A percentile compares a stretch with the other conserved stretches of the same genome.
Evolutionary conservation across 108 stramenopile genomes (phyloP).

Genomic region (Cyclostephanos tholiformis): DNA sequence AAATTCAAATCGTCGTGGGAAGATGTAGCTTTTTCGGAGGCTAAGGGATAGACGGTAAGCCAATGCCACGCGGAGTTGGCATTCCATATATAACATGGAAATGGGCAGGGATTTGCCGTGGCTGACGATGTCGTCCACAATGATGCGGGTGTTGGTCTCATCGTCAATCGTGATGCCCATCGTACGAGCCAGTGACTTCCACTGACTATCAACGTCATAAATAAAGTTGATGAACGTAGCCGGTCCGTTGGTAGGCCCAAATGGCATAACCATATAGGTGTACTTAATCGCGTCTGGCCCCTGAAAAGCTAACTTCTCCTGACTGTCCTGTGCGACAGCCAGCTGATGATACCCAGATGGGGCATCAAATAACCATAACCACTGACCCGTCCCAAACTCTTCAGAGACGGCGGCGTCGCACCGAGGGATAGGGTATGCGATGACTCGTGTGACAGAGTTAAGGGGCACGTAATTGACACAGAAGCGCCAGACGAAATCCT

Average conservation of each 20-base stretch:
- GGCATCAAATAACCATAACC: background rate
- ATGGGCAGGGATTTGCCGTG: background rate
- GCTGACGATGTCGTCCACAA: slow-evolving; percentile 11
- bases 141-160: slow-evolving; percentile 16
- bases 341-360: background rate
- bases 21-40: slow-evolving; percentile 5
- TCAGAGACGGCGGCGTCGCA: background rate
- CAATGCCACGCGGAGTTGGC: slow-evolving; percentile 4
- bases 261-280: background rate
- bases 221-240: slow-evolving; percentile 16
- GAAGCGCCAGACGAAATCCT: slow-evolving; percentile 4
- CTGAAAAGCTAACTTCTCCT: background rate
- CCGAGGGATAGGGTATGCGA: slow-evolving; percentile 6
- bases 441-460: background rate
- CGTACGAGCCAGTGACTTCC: slow-evolving; percentile 6
- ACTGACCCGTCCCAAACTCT: background rate
- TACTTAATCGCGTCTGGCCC: background rate
- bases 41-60: background rate
- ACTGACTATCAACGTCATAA: slow-evolving; percentile 4
- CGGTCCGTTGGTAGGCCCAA: slow-evolving; percentile 3
- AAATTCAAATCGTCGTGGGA: background rate
- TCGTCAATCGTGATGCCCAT: slow-evolving; percentile 10
- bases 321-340: background rate
- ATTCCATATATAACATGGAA: slow-evolving; percentile 12
- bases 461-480: background rate